Evolutionary conservation across 495 filamentous ascomycete genomes (phyloP).

Genomic region (Penicillium robsamsonii): DNA sequence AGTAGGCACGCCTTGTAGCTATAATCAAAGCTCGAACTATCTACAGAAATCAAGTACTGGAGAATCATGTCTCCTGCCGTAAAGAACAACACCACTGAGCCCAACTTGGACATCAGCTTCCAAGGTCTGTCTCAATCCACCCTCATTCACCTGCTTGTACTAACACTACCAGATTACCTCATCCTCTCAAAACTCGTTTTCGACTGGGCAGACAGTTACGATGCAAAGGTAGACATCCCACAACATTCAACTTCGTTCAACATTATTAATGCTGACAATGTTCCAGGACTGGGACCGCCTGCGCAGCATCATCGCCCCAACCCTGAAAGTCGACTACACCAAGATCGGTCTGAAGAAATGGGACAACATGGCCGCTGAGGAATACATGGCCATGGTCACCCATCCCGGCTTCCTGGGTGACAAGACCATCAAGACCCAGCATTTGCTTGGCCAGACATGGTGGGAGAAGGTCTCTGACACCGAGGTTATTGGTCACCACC

Average conservation of each 20-base stretch:
- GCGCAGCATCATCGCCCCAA: constrained; percentile 67
- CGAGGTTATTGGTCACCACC: constrained; percentile 70
- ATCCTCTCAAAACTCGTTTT: constrained; percentile 41
- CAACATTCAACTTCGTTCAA: background rate
- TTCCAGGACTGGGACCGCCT: constrained; percentile 67
- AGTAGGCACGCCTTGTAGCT: background rate
- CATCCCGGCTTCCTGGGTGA: constrained; percentile 66
- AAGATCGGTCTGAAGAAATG: constrained; percentile 69
- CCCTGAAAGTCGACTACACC: constrained; percentile 69
- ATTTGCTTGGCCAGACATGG: constrained; percentile 68
- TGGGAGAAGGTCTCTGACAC: constrained; percentile 70
- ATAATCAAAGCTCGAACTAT: background rate
- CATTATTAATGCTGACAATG: background rate
- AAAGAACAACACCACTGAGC: constrained; percentile 20
- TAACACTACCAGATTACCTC: constrained; percentile 22
- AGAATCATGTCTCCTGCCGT: constrained; percentile 28
- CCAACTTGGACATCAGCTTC: constrained; percentile 32
- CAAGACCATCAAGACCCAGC: constrained; percentile 68
- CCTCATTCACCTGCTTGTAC: background rate
- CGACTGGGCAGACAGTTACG: constrained; percentile 84
- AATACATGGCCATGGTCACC: constrained; percentile 69
- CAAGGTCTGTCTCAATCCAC: constrained; percentile 17
- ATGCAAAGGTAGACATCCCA: constrained; percentile 51
- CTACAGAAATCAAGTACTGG: background rate
- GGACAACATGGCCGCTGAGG: constrained; percentile 69